Percentiles rank a stretch among this genome's conserved stretches.
Conservation (phyloP, 2,329 filamentous ascomycete genomes). For the Coleophoma crateriformis region DNA sequence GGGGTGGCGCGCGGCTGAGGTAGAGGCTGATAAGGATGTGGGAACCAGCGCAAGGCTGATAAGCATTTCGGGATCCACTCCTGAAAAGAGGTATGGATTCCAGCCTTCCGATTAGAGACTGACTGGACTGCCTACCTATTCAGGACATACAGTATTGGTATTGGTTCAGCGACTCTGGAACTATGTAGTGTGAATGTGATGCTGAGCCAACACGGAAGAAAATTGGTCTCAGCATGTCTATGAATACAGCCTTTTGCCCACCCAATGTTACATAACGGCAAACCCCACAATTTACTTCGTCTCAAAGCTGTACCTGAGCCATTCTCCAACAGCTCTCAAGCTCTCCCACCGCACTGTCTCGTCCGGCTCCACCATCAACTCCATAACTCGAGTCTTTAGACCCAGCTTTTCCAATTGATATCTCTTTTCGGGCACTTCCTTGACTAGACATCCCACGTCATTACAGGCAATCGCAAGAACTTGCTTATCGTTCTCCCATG, state of each 20-base stretch:
- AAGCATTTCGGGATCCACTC: too few relatives aligned
- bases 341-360: constrained; percentile 70
- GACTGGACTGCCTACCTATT: too few relatives aligned
- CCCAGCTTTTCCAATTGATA: constrained; percentile 60
- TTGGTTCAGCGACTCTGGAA: too few relatives aligned
- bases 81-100: too few relatives aligned
- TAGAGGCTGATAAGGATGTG: too few relatives aligned
- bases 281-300: constrained; percentile 17
- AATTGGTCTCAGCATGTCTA: background rate
- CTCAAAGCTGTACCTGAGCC: constrained; percentile 67
- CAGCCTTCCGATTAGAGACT: too few relatives aligned
- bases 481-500: constrained; percentile 66
- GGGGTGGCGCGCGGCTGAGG: too few relatives aligned
- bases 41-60: too few relatives aligned
- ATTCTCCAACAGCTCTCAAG: constrained; percentile 67
- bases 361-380: constrained; percentile 65
- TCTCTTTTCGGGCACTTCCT: constrained; percentile 65
- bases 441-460: constrained; percentile 65
- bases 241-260: background rate
- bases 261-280: constrained; percentile 2
- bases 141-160: too few relatives aligned
- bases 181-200: background rate
- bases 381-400: constrained; percentile 65
- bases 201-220: too few relatives aligned
- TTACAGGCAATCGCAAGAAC: constrained; percentile 71